Conservation (phyloP, 2,329 filamentous ascomycete genomes). For the Mariannaea sp. region DNA sequence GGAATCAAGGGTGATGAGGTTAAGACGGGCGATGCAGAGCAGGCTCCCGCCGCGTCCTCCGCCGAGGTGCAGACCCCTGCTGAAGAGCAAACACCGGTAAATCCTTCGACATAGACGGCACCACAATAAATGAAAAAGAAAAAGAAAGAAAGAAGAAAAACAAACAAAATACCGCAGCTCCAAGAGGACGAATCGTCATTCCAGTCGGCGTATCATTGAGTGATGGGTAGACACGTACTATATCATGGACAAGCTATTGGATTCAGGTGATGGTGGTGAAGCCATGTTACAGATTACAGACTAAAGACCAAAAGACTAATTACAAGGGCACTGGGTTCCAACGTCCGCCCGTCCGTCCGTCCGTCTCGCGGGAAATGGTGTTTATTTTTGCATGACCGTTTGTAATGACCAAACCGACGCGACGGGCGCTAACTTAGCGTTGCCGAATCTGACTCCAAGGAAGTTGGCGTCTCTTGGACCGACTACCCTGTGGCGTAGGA, state of each 20-base stretch:
- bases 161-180: background rate
- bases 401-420: background rate
- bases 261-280: background rate
- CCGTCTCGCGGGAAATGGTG: too few species aligned
- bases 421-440: conserved; percentile 16
- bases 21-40: conserved; percentile 33
- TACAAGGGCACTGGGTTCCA: too few species aligned
- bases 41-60: background rate
- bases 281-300: too few species aligned
- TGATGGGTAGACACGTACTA: background rate
- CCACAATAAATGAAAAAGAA: conserved; percentile 1
- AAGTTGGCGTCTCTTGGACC: too few species aligned
- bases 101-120: conserved; percentile 17
- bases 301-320: too few species aligned
- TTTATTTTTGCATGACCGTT: background rate
- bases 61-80: conserved; percentile 5
- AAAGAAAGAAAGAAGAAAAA: background rate
- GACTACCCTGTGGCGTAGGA: conserved; percentile 8
- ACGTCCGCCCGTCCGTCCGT: too few species aligned
- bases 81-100: conserved; percentile 8
- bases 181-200: background rate
- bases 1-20: conserved; percentile 51
- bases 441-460: conserved; percentile 1
- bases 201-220: background rate
- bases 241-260: background rate